These are phyloP conservation scores for Leishmania aethiopica DNA, from an alignment of 208 protist species.

Conservation along the genomic window DNA sequence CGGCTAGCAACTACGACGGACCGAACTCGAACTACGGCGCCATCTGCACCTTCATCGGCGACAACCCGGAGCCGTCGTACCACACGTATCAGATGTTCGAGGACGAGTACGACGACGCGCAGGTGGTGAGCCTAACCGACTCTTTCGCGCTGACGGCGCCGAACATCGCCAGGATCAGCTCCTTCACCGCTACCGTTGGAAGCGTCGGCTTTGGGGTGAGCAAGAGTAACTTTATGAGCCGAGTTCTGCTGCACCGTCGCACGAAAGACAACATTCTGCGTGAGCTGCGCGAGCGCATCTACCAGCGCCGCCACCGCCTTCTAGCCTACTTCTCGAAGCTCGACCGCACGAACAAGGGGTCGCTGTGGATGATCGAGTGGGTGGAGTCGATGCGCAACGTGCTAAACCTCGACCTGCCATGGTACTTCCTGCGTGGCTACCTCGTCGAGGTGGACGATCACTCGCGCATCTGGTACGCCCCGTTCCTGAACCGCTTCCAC, in stretches of 20 bases:
- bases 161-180: constrained; percentile 33
- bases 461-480: constrained; percentile 75
- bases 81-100: constrained; percentile 84
- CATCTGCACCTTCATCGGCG: constrained; percentile 74
- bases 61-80: constrained; percentile 71
- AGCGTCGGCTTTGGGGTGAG: background rate
- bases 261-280: constrained; percentile 86
- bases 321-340: constrained; percentile 88
- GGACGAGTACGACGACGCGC: constrained; percentile 67
- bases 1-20: constrained; percentile 98
- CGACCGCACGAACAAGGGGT: constrained; percentile 89
- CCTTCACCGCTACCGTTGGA: constrained; percentile 30
- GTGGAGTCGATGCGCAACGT: constrained; percentile 88
- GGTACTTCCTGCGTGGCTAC: constrained; percentile 88
- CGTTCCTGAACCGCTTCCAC: constrained; percentile 74
- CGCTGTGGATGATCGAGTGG: constrained; percentile 93
- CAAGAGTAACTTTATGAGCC: constrained; percentile 17
- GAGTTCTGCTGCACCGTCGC: constrained; percentile 43
- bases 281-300: constrained; percentile 84
- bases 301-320: constrained; percentile 81
- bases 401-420: constrained; percentile 83
- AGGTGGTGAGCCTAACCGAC: constrained; percentile 59
- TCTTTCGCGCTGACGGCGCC: constrained; percentile 46
- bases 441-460: constrained; percentile 74
- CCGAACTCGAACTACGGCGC: constrained; percentile 87